Conservation (phyloP, 331 rosid genomes). For the Ulmus americana region DNA sequence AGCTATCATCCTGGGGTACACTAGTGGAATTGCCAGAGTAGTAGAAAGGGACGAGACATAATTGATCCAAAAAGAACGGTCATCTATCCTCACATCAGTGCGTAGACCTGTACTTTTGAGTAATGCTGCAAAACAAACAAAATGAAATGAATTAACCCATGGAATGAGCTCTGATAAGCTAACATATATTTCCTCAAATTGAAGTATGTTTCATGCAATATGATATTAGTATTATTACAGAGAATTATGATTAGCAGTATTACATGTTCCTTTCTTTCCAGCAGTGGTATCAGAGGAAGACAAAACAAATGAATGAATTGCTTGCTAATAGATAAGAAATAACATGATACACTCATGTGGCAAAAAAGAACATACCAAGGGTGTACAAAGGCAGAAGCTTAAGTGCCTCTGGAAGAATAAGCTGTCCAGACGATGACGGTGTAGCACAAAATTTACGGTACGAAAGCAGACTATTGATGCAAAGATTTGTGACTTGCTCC, state of each 20-base stretch:
- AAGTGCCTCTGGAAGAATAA: conserved; percentile 96
- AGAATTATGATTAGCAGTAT: too few species aligned
- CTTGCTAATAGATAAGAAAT: background rate
- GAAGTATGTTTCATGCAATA: background rate
- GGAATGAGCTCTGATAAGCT: conserved; percentile 3
- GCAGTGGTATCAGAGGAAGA: background rate
- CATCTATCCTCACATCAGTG: conserved; percentile 82
- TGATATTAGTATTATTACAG: background rate
- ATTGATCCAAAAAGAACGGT: conserved; percentile 81
- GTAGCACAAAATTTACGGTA: conserved; percentile 96
- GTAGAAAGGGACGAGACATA: conserved; percentile 72
- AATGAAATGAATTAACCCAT: conserved; percentile 17
- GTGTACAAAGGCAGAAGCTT: conserved; percentile 94
- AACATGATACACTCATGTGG: background rate
- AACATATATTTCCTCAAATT: background rate
- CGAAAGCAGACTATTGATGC: conserved; percentile 74
- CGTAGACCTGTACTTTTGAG: conserved; percentile 75
- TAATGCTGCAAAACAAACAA: conserved; percentile 60
- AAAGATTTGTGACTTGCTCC: conserved; percentile 80
- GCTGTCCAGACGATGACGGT: conserved; percentile 91
- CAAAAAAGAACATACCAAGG: conserved; percentile 52
- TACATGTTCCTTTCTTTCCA: too few species aligned
- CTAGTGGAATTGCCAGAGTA: conserved; percentile 82
- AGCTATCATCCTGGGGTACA: conserved; percentile 91
- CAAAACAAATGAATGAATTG: too few species aligned